Evolutionary conservation across 352 stramenopile species (phyloP).

Genomic region (Globisporangium orthogonon): DNA sequence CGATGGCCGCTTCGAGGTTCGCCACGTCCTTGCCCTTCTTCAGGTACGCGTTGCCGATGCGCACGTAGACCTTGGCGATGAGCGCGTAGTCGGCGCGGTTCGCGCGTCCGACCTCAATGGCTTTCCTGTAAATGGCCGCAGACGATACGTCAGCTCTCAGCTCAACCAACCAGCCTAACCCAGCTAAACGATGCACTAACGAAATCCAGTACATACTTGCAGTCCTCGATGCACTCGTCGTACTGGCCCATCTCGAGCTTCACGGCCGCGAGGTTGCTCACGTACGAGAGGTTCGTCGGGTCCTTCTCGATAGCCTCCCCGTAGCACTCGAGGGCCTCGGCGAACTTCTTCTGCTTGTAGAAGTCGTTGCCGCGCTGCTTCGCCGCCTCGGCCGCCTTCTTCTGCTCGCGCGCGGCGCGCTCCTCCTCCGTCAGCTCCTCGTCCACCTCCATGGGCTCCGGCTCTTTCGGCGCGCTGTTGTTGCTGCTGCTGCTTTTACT

Average conservation of each 20-base stretch:
- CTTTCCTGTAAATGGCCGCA: conserved; percentile 47
- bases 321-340: conserved; percentile 92
- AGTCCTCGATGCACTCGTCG: conserved; percentile 92
- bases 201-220: conserved; percentile 48
- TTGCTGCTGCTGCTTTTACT: conserved; percentile 2
- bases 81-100: conserved; percentile 95
- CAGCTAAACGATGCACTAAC: background rate
- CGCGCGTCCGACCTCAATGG: conserved; percentile 93
- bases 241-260: conserved; percentile 95
- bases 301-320: conserved; percentile 94
- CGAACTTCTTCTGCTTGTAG: conserved; percentile 98
- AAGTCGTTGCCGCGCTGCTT: conserved; percentile 96
- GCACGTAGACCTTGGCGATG: conserved; percentile 93
- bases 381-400: conserved; percentile 79
- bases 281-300: conserved; percentile 95
- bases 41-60: conserved; percentile 94
- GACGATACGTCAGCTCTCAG: too few species aligned
- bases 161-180: too few species aligned
- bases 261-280: conserved; percentile 97
- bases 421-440: conserved; percentile 87
- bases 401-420: conserved; percentile 36
- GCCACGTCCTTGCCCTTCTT: conserved; percentile 92
- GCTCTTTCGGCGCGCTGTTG: conserved; percentile 18
- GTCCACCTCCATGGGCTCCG: conserved; percentile 70
- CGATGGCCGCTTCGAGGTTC: conserved; percentile 78